Percentiles rank a stretch among this genome's conserved stretches.
phyloP scores from a whole-genome alignment of 2,329 filamentous ascomycete species.

The Calonectria henricotiae region DNA sequence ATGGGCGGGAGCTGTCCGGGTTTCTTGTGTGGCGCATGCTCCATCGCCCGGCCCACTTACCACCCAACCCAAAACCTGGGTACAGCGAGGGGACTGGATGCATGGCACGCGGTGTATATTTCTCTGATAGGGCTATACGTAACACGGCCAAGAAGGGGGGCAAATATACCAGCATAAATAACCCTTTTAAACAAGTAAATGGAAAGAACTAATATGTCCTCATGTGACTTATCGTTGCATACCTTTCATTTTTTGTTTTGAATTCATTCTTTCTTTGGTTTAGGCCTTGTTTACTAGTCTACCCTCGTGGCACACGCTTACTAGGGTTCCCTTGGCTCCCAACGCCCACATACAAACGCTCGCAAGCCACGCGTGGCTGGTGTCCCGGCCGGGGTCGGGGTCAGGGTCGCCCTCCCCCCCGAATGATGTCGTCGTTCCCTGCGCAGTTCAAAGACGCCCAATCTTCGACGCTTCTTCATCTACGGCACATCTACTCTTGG shows the following conservation, averaged over 20 bases:
- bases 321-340: constrained; percentile 23
- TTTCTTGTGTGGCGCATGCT: constrained; percentile 32
- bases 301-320: neutral
- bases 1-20: constrained; percentile 30
- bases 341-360: constrained; percentile 29
- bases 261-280: neutral
- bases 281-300: neutral
- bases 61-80: neutral
- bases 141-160: neutral
- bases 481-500: constrained; percentile 28
- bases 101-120: neutral
- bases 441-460: constrained; percentile 35
- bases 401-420: constrained; percentile 28
- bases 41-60: constrained; percentile 18
- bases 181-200: neutral
- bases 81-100: neutral
- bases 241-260: neutral
- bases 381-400: constrained; percentile 10
- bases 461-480: constrained; percentile 29
- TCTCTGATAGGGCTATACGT: neutral
- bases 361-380: constrained; percentile 34
- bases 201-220: neutral
- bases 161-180: neutral
- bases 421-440: constrained; percentile 39
- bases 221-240: neutral